Percentiles rank a stretch among this genome's conserved stretches.
Conservation (phyloP, 179 eudicot genomes). For the Beta corolliflora region DNA sequence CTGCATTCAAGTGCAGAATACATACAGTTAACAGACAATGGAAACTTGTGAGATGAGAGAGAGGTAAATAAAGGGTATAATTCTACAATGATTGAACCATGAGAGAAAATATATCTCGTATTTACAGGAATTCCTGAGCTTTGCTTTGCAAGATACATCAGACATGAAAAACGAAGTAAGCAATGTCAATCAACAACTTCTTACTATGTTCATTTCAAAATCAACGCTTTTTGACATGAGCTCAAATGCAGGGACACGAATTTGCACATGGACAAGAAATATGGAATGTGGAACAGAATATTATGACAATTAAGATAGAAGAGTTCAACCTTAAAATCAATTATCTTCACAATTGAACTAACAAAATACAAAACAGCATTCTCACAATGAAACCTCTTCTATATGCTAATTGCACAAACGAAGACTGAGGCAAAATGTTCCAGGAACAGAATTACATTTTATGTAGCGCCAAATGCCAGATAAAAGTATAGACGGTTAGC, state of each 20-base stretch:
- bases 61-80: background rate
- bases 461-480: background rate
- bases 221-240: background rate
- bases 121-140: background rate
- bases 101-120: background rate
- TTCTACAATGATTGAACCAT: background rate
- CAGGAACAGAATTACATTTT: background rate
- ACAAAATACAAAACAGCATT: background rate
- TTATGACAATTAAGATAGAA: background rate
- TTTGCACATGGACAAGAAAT: background rate
- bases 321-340: slow-evolving; percentile 4
- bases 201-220: background rate
- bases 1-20: slow-evolving; percentile 38
- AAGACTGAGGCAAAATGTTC: background rate
- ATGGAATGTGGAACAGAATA: background rate
- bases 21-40: slow-evolving; percentile 7
- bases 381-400: background rate
- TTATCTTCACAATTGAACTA: background rate
- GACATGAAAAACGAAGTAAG: background rate
- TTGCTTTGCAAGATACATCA: background rate
- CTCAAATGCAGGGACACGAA: background rate
- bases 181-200: background rate
- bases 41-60: background rate
- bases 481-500: slow-evolving; percentile 10
- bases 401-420: background rate